Conservation (phyloP, 768 basidiomycete genomes). For the Albatrellus ellisii region DNA sequence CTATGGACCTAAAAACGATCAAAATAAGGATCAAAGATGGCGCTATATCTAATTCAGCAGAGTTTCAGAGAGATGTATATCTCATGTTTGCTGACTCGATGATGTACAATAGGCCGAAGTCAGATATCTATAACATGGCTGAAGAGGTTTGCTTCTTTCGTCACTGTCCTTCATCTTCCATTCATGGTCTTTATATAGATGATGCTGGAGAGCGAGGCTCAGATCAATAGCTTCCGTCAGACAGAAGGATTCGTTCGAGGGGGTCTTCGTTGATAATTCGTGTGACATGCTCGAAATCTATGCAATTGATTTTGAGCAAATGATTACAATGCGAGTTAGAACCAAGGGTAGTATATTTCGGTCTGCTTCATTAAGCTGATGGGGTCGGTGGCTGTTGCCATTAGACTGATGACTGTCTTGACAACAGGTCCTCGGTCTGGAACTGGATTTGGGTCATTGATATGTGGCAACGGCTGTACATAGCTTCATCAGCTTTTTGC, state of each 20-base stretch:
- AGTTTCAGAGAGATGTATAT: slow-evolving; percentile 83
- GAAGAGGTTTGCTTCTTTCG: slow-evolving; percentile 86
- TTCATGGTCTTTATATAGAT: slow-evolving; percentile 30
- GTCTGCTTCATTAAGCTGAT: slow-evolving; percentile 75
- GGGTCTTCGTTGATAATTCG: slow-evolving; percentile 11
- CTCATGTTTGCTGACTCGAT: slow-evolving; percentile 96
- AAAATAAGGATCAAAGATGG: slow-evolving; percentile 80
- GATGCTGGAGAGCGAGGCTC: slow-evolving; percentile 60
- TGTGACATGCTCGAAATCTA: slow-evolving; percentile 3
- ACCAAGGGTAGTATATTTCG: slow-evolving; percentile 81
- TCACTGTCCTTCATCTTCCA: no score
- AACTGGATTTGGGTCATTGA: slow-evolving; percentile 26
- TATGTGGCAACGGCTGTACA: slow-evolving; percentile 19
- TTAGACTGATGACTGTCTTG: slow-evolving; percentile 71
- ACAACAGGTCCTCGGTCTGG: slow-evolving; percentile 41
- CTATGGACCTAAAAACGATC: slow-evolving; percentile 93
- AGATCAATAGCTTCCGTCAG: slow-evolving; percentile 59
- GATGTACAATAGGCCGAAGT: slow-evolving; percentile 88
- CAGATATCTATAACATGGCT: slow-evolving; percentile 83
- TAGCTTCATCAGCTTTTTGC: neutral
- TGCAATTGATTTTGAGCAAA: no score
- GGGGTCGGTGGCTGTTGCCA: slow-evolving; percentile 81
- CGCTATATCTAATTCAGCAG: slow-evolving; percentile 61
- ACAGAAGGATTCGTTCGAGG: slow-evolving; percentile 45
- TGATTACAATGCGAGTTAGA: slow-evolving; percentile 24